These are phyloP conservation scores for Ceratocystis papillata DNA, from an alignment of 2,329 filamentous ascomycete genomes.

Conservation along the genomic window DNA sequence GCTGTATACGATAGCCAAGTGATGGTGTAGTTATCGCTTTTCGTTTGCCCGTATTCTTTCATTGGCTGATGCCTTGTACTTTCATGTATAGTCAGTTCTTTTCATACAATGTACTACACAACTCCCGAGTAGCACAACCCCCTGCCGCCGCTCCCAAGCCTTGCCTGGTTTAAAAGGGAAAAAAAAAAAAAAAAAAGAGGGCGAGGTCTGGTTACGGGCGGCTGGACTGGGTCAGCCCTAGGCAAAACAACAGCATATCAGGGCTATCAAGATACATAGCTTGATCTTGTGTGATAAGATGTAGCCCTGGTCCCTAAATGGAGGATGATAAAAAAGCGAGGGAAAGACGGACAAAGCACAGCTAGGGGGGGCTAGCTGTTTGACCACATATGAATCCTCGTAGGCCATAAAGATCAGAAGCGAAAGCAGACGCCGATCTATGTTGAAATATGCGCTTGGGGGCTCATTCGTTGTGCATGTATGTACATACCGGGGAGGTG, in stretches of 20 bases:
- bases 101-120: not conserved
- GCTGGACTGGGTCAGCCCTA: not conserved
- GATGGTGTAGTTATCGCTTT: not conserved
- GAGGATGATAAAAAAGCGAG: not conserved
- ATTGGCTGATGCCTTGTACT: not conserved
- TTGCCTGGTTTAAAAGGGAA: not conserved
- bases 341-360: slow-evolving; percentile 5
- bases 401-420: not conserved
- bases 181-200: not conserved
- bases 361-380: not conserved
- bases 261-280: not conserved
- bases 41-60: not conserved
- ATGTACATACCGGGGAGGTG: not conserved
- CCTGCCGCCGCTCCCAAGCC: not conserved
- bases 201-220: not conserved
- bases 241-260: not conserved
- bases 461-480: not conserved
- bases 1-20: not conserved
- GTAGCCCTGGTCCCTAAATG: not conserved
- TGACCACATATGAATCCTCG: not conserved
- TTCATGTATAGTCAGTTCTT: not conserved
- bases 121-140: not conserved
- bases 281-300: not conserved
- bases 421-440: slow-evolving; percentile 5
- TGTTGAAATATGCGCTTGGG: not conserved